A percentile compares a stretch with the other conserved stretches of the same genome.
phyloP scores from a whole-genome alignment of 805 yeast genomes.

The Candida germanica region DNA sequence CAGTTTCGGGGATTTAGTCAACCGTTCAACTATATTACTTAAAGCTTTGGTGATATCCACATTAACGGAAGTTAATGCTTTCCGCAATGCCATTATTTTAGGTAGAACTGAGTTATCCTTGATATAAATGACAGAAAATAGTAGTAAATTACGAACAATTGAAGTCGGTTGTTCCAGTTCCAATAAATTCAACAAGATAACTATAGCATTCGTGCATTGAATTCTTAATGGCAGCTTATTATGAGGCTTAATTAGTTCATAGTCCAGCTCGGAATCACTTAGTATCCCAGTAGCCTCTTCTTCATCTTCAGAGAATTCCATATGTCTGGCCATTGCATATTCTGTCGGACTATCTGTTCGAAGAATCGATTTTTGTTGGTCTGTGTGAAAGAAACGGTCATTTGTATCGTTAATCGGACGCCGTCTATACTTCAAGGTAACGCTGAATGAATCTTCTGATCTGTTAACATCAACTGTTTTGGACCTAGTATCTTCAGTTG shows the following conservation, averaged over 20 bases:
- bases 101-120: constrained; percentile 15
- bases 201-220: neutral
- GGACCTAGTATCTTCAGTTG: neutral
- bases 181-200: neutral
- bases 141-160: constrained; percentile 23
- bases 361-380: constrained; percentile 4
- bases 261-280: constrained; percentile 18
- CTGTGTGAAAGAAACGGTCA: constrained; percentile 8
- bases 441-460: neutral
- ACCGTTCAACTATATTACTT: constrained; percentile 22
- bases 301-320: constrained; percentile 27
- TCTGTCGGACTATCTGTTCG: constrained; percentile 3
- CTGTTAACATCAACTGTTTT: neutral
- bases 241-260: constrained; percentile 3
- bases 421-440: neutral
- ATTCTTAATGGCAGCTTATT: constrained; percentile 1
- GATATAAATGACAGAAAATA: constrained; percentile 21
- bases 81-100: constrained; percentile 17
- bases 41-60: constrained; percentile 15
- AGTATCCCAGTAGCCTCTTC: neutral
- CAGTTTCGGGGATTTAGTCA: constrained; percentile 13
- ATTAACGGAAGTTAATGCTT: constrained; percentile 18
- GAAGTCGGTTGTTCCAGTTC: constrained; percentile 23
- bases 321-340: constrained; percentile 20
- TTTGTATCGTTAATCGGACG: neutral